Base-by-base conservation (phyloP, 495 filamentous ascomycete genomes). In the Daldinia decipiens region DNA sequence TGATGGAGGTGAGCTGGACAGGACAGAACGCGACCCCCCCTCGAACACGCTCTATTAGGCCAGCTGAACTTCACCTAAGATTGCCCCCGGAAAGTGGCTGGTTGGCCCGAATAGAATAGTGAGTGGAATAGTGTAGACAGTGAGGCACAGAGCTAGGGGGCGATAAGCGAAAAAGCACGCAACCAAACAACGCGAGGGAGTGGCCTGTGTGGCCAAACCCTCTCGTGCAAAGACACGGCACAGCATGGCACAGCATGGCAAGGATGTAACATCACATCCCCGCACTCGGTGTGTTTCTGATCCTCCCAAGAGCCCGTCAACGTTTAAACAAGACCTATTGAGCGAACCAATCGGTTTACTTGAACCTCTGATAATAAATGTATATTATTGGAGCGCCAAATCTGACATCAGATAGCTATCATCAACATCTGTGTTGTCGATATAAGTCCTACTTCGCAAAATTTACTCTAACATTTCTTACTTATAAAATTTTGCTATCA, bases 131-230 rank as follows among this genome's bases (percentile, higher is more conserved):
- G n/a, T n/a, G n/a, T n/a, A 36, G 34, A 36, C 43, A 47, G 17
- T 53, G 50, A 31, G 24, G 50, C 50, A 29, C 12, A 31, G 27
- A 31, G 26, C 50, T 24, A 31, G 27, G 50, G 27, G 15, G 24
- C 7, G 50, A 53, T 53, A 53, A 31, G 27, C 50, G 50, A 53
- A 53, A 52, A 53, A 31, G 50, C 43, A 47, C 43, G 43, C 43
- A 47, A 47, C 43, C 17, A 24, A 47, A 21, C 17, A 47, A 24
- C 43, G 12, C 26, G 31, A 53, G 50, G 50, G 50, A 53, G 15
- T 31, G 27, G 13, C 12, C 15, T 47, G 43, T 17, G 43, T 47
- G 43, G 43, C 43, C 17, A 47, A 24, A 53, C 4, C 15, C 50
- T 31, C 5, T 26, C 26, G 21, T 53, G 50, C 26, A 53, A n/a